Percentiles rank a stretch among this genome's conserved stretches.
Evolutionary conservation across 2,329 filamentous ascomycete species (phyloP).

Genomic region (Penicillium sp.): DNA sequence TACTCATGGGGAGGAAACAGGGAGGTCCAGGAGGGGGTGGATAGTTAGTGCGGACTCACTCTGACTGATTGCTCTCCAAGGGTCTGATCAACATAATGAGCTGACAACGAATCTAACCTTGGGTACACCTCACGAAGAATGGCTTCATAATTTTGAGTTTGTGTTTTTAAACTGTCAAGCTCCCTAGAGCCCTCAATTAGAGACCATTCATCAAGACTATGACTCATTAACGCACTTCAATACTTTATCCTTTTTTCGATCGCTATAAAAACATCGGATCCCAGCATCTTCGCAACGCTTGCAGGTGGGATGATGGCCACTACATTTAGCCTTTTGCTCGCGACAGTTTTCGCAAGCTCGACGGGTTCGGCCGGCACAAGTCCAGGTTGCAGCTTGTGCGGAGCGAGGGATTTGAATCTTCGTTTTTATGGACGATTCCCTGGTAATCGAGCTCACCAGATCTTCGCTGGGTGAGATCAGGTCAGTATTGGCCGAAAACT

Average conservation of each 20-base stretch:
- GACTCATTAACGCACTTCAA: constrained; percentile 36
- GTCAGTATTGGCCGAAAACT: constrained; percentile 17
- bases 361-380: constrained; percentile 34
- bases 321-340: constrained; percentile 49
- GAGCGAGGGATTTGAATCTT: constrained; percentile 35
- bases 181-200: constrained; percentile 31
- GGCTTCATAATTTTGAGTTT: constrained; percentile 37
- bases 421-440: constrained; percentile 22
- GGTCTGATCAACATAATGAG: constrained; percentile 34
- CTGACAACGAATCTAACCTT: constrained; percentile 33
- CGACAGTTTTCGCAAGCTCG: constrained; percentile 48
- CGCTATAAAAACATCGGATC: constrained; percentile 44
- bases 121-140: constrained; percentile 36
- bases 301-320: constrained; percentile 45
- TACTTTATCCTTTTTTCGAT: constrained; percentile 45
- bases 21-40: constrained; percentile 4
- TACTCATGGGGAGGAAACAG: constrained; percentile 3
- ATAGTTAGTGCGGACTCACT: constrained; percentile 26
- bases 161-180: constrained; percentile 38
- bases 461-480: constrained; percentile 11
- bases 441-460: constrained; percentile 7
- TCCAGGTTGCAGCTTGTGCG: constrained; percentile 20
- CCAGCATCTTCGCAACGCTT: constrained; percentile 45
- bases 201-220: background rate
- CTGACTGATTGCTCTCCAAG: constrained; percentile 28